phyloP scores from a whole-genome alignment of 2,329 filamentous ascomycete species.

The Hypoxylon sp. region DNA sequence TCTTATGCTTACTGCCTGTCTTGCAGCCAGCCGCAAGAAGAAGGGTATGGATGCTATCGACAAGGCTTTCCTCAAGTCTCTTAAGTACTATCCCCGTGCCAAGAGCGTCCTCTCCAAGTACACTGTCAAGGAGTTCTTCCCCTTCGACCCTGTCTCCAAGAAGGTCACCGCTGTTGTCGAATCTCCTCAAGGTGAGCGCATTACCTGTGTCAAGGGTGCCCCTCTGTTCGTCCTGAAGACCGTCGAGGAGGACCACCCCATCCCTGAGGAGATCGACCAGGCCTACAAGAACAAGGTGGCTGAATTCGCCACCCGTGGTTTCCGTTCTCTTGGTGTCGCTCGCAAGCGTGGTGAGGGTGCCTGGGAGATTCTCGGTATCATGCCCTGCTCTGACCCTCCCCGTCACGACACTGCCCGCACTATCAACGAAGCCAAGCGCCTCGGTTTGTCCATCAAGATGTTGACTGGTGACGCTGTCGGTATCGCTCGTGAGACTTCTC shows the following conservation, averaged over 20 bases:
- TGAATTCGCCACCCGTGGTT: conserved; percentile 92
- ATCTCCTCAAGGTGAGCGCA: conserved; percentile 85
- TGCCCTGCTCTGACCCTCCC: conserved; percentile 93
- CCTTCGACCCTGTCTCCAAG: conserved; percentile 94
- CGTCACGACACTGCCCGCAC: conserved; percentile 92
- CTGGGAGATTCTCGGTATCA: conserved; percentile 95
- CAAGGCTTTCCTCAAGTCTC: conserved; percentile 92
- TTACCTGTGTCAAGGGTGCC: conserved; percentile 92
- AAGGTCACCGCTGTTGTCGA: conserved; percentile 89
- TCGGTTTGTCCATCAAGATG: conserved; percentile 95
- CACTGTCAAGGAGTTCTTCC: conserved; percentile 86
- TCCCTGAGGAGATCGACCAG: conserved; percentile 82
- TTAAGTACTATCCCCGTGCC: conserved; percentile 85
- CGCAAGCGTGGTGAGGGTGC: conserved; percentile 85
- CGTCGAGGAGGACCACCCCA: conserved; percentile 86
- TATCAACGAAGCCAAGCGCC: conserved; percentile 88
- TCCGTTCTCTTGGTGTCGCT: conserved; percentile 93
- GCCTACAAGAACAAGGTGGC: conserved; percentile 94
- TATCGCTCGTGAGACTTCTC: conserved; percentile 92
- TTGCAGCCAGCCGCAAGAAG: conserved; percentile 93
- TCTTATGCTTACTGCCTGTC: conserved; percentile 91
- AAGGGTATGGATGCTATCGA: conserved; percentile 96
- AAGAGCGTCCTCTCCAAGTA: conserved; percentile 87
- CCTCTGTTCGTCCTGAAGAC: conserved; percentile 90
- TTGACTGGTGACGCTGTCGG: conserved; percentile 94